Base-by-base conservation (phyloP, 345 rosid species). In the Heritiera littoralis region DNA sequence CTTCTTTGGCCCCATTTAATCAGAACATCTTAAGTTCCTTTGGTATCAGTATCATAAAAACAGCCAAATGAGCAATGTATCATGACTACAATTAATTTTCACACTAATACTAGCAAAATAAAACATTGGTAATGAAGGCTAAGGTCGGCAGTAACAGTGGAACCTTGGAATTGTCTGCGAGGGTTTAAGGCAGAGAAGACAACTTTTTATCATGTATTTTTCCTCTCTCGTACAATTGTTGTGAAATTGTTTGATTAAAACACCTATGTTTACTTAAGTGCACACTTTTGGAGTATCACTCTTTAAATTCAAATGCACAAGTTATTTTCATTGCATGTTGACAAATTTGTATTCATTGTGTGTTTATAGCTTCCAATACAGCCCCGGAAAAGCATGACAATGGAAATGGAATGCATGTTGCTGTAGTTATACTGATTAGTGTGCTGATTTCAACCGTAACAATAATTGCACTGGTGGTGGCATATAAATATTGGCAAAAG, bases 401-500 rank as follows among this genome's bases (percentile, higher is more conserved):
- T 20, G 75, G 67, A 35, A 83, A 84, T 3, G 63, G 83, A 67
- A 78, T 81, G 82, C 93, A 82, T 74, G 80, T 85, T 40, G 96
- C 86, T 66, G 32, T 89, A 59, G 78, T 89, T 17, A 77, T 89
- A 78, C 75, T 88, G 55, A 88, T 94, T 51, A 63, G 82, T 66
- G 72, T 77, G 52, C 59, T 85, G 59, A 86, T 86, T 55, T 85
- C 83, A 35, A 79, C 79, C 63, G 87, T 88, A 32, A 78, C 76
- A 70, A 58, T 83, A 23, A 20, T 86, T 11, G 93, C 82, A 18
- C 43, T 85, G 63, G 54, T 86, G 40, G 86, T 68, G 23, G 91
- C 85, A 18, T 86, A 83, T 79, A 90, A 84, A 83, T 84, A 85
- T 81, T 92, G 92, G 95, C 86, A 85, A 76, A 91, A 85, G 90